These are phyloP conservation scores for Xylaria telfairii DNA, from an alignment of 495 filamentous ascomycete genomes.

Conservation along the genomic window DNA sequence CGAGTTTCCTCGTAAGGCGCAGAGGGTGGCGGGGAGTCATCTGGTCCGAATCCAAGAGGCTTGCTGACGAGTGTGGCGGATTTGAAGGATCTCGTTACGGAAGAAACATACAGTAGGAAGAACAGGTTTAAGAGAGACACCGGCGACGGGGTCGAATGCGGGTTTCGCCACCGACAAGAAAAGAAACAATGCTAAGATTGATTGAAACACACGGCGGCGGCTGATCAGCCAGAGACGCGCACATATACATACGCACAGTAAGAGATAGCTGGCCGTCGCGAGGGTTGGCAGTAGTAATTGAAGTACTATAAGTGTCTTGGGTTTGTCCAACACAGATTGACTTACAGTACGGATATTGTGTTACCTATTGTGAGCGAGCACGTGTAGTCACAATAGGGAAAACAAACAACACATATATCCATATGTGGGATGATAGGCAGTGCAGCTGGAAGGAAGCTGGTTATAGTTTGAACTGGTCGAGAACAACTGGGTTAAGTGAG, in stretches of 20 bases:
- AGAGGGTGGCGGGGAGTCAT: conserved; percentile 10
- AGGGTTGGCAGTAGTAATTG: not conserved
- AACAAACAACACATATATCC: not conserved
- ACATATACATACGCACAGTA: conserved; percentile 5
- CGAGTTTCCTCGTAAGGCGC: conserved; percentile 13
- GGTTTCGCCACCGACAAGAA: conserved; percentile 1
- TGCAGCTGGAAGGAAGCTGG: not conserved
- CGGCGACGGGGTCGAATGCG: not conserved
- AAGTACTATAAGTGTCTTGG: not conserved
- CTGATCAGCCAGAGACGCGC: not conserved
- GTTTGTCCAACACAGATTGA: not conserved
- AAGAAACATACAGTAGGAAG: not conserved
- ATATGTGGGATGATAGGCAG: not conserved
- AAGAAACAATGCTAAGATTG: conserved; percentile 10
- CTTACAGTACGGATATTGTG: not conserved
- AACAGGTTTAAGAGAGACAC: conserved; percentile 2
- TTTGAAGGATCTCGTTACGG: conserved; percentile 3
- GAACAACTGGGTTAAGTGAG: not conserved
- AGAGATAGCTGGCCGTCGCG: not conserved
- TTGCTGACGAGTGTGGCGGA: conserved; percentile 10
- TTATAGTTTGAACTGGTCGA: not conserved
- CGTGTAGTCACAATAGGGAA: not conserved
- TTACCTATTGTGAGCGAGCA: not conserved
- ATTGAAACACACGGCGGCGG: conserved; percentile 16
- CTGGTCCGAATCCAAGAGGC: not conserved